Base-by-base conservation (phyloP, 345 rosid species). In the Citrus mangshanensis region DNA sequence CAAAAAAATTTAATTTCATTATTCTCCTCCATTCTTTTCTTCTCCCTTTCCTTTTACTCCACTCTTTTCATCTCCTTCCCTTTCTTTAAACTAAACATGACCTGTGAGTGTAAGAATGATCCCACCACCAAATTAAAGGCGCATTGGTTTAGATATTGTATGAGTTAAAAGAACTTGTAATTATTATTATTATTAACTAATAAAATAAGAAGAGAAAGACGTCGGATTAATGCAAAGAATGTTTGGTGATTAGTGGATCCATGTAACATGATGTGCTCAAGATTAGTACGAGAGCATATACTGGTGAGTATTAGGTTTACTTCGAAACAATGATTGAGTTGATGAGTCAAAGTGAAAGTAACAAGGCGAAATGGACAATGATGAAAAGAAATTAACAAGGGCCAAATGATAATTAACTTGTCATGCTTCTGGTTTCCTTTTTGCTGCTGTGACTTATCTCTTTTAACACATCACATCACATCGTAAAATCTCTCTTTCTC, bases 61-160 rank as follows among this genome's bases (percentile, higher is more conserved):
- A 4, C 34, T 32, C 5, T 32, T 32, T 32, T 32, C 5, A 0
- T 32, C 34, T 32, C 34, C 0, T 32, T 32, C 5, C 34, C 5
- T 32, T 32, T 32, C 34, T 32, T 32, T 32, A 32, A 32, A 32
- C 5, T 0, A 32, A 0, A 32, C 34, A 32, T 4, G 34, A 32
- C 34, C 0, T 32, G 8, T 38, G 9, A 7, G 42, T 38, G 9
- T 0, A 38, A 8, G 9, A 38, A 38, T 7, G 0, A 0, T 38
- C 0, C 0, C 9, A 8, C 0, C 9, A 8, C 3, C 0, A 38
- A 38, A 3, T 0, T 1, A 38, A 38, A 1, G 0, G 3, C 0
- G 0, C 10, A 38, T 38, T 38, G 3, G 9, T 8, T 38, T 9
- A 38, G 10, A 6, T 38, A 8, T 8, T 38, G 9, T 38, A 38